These are phyloP conservation scores for Chlamydomonas schloesseri DNA, from an alignment of 139 green algal species.

Conservation along the genomic window DNA sequence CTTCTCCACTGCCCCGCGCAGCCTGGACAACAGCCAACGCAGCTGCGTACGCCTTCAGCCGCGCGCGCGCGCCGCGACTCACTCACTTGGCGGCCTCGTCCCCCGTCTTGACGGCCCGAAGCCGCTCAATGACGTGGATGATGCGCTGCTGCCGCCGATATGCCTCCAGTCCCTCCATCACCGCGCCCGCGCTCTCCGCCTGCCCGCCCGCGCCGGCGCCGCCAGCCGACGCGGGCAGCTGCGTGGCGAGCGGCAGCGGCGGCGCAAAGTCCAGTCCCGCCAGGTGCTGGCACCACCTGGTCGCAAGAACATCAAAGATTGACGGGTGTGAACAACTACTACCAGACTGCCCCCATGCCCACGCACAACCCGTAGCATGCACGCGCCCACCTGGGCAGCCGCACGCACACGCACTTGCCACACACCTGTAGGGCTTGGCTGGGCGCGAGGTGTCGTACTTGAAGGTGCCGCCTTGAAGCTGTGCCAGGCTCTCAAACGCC, in stretches of 20 bases:
- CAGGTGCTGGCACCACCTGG: constrained; percentile 66
- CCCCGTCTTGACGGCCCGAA: constrained; percentile 47
- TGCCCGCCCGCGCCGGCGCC: background rate
- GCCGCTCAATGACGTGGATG: constrained; percentile 38
- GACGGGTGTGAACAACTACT: too few relatives aligned
- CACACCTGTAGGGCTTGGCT: constrained; percentile 56
- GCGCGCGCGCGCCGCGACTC: background rate
- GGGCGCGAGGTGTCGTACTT: constrained; percentile 43
- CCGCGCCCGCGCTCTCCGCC: background rate
- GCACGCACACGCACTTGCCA: background rate
- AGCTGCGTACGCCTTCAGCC: too few relatives aligned
- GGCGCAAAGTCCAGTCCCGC: constrained; percentile 62
- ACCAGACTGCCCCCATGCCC: too few relatives aligned
- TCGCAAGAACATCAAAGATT: too few relatives aligned
- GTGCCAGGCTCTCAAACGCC: constrained; percentile 39
- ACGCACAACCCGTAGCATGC: too few relatives aligned
- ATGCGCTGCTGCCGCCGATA: constrained; percentile 55
- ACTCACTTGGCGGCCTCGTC: constrained; percentile 51
- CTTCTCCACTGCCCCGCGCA: too few relatives aligned
- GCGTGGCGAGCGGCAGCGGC: constrained; percentile 53
- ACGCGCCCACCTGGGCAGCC: too few relatives aligned
- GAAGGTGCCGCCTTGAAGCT: constrained; percentile 56
- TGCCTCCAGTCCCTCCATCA: constrained; percentile 45
- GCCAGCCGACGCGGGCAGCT: background rate
- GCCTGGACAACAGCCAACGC: too few relatives aligned